phyloP scores from a whole-genome alignment of 2,329 filamentous ascomycete genomes.

The Aureobasidium sp. region DNA sequence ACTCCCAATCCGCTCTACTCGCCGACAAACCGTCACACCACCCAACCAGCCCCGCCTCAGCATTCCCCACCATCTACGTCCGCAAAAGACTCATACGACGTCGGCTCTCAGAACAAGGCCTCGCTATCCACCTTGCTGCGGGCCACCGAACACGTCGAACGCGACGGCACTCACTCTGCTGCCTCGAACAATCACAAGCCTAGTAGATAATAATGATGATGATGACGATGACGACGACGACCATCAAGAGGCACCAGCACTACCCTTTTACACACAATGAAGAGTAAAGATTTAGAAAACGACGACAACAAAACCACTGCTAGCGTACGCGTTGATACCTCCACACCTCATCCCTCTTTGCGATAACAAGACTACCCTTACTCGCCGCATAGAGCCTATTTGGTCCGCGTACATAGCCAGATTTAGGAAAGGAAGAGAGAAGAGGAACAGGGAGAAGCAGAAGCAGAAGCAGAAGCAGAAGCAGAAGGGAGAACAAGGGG shows the following conservation, averaged over 20 bases:
- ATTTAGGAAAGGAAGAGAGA: neutral
- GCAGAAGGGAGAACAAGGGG: neutral
- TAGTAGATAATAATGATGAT: neutral
- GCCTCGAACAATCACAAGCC: neutral
- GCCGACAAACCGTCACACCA: neutral
- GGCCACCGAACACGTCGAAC: slow-evolving; percentile 13
- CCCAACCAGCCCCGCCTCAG: neutral
- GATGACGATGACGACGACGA: too few relatives aligned
- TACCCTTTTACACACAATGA: too few relatives aligned
- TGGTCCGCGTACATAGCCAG: neutral
- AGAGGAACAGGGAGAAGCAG: neutral
- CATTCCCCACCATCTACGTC: neutral
- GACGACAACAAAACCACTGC: neutral
- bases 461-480: too few relatives aligned
- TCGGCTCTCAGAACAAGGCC: neutral
- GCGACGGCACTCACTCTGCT: neutral
- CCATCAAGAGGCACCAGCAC: too few relatives aligned
- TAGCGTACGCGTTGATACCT: neutral
- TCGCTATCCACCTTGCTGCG: neutral
- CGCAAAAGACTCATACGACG: neutral
- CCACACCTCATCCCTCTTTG: neutral
- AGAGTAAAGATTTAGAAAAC: too few relatives aligned
- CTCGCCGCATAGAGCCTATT: slow-evolving; percentile 1
- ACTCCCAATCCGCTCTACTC: neutral
- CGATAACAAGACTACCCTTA: slow-evolving; percentile 7